Percentiles rank a stretch among this genome's conserved stretches.
Evolutionary conservation across 768 basidiomycete species (phyloP).

Genomic region (Gymnopilus dilepis): DNA sequence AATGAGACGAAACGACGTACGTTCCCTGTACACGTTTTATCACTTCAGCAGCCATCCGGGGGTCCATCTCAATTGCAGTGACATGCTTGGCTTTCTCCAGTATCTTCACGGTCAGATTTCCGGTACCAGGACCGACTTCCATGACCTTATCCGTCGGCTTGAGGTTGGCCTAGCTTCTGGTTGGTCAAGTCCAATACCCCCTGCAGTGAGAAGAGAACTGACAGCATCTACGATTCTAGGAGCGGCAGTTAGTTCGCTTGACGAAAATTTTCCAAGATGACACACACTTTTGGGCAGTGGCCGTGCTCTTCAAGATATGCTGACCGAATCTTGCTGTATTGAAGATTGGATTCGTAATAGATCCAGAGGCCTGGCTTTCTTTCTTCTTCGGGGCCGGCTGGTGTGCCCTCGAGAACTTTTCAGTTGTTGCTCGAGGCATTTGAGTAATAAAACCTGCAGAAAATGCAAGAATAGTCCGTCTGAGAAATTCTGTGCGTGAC

Average conservation of each 20-base stretch:
- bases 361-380: conserved; percentile 46
- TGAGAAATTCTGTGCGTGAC: neutral
- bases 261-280: too few species aligned
- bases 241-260: conserved; percentile 12
- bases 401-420: conserved; percentile 74
- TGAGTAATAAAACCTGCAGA: neutral
- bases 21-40: conserved; percentile 97
- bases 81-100: conserved; percentile 92
- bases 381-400: conserved; percentile 61
- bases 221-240: conserved; percentile 51
- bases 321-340: conserved; percentile 96
- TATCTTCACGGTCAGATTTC: conserved; percentile 93
- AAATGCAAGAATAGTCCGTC: neutral
- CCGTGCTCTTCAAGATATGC: conserved; percentile 95
- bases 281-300: conserved; percentile 85
- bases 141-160: conserved; percentile 95
- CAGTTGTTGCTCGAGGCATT: conserved; percentile 84
- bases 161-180: conserved; percentile 72
- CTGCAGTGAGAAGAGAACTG: too few species aligned
- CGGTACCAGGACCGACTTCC: conserved; percentile 97
- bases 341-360: conserved; percentile 85
- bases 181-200: conserved; percentile 5
- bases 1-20: conserved; percentile 56
- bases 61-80: conserved; percentile 97
- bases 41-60: conserved; percentile 97